A percentile compares a stretch with the other conserved stretches of the same genome.
These are phyloP conservation scores for Plasmodium malariae DNA, from an alignment of 169 alveolate genomes.

Conservation along the genomic window DNA sequence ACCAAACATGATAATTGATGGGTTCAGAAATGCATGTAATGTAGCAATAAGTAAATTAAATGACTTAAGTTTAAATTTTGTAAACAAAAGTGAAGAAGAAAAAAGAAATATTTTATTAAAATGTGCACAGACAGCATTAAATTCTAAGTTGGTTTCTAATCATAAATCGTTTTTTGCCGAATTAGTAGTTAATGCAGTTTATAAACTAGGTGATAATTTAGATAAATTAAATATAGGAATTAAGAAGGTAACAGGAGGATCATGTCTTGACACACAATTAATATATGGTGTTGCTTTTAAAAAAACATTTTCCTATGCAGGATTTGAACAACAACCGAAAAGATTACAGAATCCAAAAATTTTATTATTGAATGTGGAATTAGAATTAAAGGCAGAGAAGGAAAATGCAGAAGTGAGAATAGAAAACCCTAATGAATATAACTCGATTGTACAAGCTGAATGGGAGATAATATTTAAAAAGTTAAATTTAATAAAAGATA, in stretches of 20 bases:
- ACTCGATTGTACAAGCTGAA: conserved; percentile 98
- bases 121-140: conserved; percentile 98
- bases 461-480: conserved; percentile 97
- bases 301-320: conserved; percentile 99
- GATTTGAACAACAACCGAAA: conserved; percentile 99
- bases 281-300: conserved; percentile 98
- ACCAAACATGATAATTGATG: conserved; percentile 95
- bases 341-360: conserved; percentile 95
- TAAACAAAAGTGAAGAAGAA: conserved; percentile 85
- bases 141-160: conserved; percentile 95
- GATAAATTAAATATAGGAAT: conserved; percentile 96
- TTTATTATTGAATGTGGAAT: conserved; percentile 94
- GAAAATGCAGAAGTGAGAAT: conserved; percentile 99
- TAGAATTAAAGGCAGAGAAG: conserved; percentile 98
- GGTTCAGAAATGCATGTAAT: conserved; percentile 93
- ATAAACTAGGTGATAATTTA: conserved; percentile 92
- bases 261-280: conserved; percentile 92
- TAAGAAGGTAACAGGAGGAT: conserved; percentile 98
- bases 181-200: conserved; percentile 97
- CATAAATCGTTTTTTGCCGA: conserved; percentile 95
- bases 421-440: conserved; percentile 94
- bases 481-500: conserved; percentile 92
- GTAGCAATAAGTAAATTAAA: conserved; percentile 87
- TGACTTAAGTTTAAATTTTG: conserved; percentile 82
- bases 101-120: conserved; percentile 90